Evolutionary conservation across 2,329 filamentous ascomycete species (phyloP), one percentile per base, ranked within the genome.

Genomic region (Neonectria hederae): DNA sequence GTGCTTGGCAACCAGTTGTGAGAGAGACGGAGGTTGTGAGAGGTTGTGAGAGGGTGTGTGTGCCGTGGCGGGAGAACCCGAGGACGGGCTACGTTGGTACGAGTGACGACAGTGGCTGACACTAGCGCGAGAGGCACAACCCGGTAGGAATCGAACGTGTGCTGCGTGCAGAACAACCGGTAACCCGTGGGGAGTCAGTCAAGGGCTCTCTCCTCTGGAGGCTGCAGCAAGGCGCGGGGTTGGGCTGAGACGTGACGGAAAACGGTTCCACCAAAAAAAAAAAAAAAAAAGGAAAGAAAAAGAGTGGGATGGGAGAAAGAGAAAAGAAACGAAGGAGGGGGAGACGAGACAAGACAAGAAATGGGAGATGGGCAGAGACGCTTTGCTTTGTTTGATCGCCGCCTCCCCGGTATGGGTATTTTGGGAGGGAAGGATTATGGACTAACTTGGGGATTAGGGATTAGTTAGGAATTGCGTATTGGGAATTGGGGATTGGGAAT

Each of bases 81-180:
- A 71, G 62, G 61, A 56, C 54, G 62, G 62, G 35, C 66, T 60
- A 42, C 67, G 56, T 65, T 73, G 67, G 65, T 66, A 73, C 66
- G 54, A 72, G 69, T 73, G 71, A 73, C 71, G 71, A 72, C 59
- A 68, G 71, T 73, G 71, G 71, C 71, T 73, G 67, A 63, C 38
- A 64, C 65, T 72, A 71, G 70, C 68, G 66, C 63, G 63, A 55
- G 66, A 67, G 54, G 66, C 49, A 63, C 65, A 61, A 56, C 40
- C 46, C 60, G 32, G 40, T 54, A 61, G 63, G 65, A 69, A 65
- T 67, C n/a, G n/a, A 19, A 19, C 5, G 38, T 6, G n/a, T 40
- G 38, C 38, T 14, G n/a, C 17, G 68, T 51, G 56, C 32, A 58
- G 54, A 54, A 54, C 38, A 66, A 68, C 63, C 55, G 63, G 58